A percentile compares a stretch with the other conserved stretches of the same genome.
Evolutionary conservation across 768 basidiomycete species (phyloP).

Genomic region (Trametes cinnabarina): DNA sequence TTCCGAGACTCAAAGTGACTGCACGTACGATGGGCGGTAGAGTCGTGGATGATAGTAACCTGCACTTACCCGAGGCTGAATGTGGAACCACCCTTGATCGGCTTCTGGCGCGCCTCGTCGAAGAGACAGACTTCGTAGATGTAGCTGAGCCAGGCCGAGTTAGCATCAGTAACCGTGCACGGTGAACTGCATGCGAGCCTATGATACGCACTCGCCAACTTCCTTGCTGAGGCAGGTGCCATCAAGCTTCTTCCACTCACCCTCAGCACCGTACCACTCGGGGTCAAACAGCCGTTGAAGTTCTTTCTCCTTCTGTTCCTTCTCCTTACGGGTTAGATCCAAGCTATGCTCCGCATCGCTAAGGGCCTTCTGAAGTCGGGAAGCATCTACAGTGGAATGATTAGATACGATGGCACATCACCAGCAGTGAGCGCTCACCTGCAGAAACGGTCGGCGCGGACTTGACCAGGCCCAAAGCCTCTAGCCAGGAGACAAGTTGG

Average conservation of each 20-base stretch:
- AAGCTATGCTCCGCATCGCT: constrained; percentile 63
- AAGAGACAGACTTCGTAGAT: constrained; percentile 95
- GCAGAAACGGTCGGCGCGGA: constrained; percentile 37
- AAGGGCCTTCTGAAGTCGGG: constrained; percentile 60
- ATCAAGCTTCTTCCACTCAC: constrained; percentile 97
- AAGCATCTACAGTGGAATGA: constrained; percentile 43
- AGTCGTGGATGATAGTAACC: too few species aligned
- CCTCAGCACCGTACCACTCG: constrained; percentile 69
- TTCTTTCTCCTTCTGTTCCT: constrained; percentile 54
- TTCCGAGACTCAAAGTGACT: constrained; percentile 86
- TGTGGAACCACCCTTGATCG: constrained; percentile 70
- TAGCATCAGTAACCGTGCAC: too few species aligned
- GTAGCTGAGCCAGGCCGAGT: constrained; percentile 66
- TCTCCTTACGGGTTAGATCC: constrained; percentile 48
- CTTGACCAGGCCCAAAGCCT: constrained; percentile 58
- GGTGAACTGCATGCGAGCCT: neutral
- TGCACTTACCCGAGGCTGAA: constrained; percentile 81
- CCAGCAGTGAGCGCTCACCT: constrained; percentile 32
- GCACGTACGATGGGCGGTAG: neutral
- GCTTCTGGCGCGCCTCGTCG: constrained; percentile 82
- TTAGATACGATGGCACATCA: neutral
- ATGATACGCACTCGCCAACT: constrained; percentile 77
- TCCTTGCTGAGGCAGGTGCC: constrained; percentile 76
- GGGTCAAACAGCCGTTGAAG: constrained; percentile 63
- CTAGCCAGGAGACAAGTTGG: constrained; percentile 58